Evolutionary conservation across 2,329 filamentous ascomycete genomes (phyloP).

Genomic region (Aspergillus novoparasiticus): DNA sequence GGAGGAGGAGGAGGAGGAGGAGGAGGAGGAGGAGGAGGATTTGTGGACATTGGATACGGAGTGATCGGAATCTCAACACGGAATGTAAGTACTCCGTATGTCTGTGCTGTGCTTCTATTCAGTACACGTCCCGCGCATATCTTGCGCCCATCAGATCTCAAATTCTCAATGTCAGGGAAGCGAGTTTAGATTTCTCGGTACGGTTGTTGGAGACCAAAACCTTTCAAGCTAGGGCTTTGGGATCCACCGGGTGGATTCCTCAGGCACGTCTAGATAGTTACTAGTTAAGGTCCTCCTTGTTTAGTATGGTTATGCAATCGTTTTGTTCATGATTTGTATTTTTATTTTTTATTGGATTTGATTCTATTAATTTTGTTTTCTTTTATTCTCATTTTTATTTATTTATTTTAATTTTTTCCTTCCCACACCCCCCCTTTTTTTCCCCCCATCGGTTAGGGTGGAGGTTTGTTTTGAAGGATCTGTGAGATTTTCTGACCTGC

Average conservation of each 20-base stretch:
- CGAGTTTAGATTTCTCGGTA: background rate
- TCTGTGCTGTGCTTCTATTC: background rate
- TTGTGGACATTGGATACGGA: background rate
- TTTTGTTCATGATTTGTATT: background rate
- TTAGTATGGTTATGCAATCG: background rate
- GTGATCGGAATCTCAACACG: background rate
- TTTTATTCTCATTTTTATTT: background rate
- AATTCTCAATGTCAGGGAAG: background rate
- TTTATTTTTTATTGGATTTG: background rate
- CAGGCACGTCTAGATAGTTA: background rate
- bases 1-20: no score
- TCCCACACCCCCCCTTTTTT: background rate
- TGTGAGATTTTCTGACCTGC: background rate
- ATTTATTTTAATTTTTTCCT: background rate
- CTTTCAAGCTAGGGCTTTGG: background rate
- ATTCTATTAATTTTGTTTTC: background rate
- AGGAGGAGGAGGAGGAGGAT: no score
- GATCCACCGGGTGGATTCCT: background rate
- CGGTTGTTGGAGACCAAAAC: background rate
- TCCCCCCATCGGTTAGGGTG: background rate
- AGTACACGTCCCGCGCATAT: background rate
- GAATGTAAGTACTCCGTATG: background rate
- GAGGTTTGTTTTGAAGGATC: background rate
- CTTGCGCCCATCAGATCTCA: background rate
- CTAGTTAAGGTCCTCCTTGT: background rate